Percentiles rank a stretch among this genome's conserved stretches.
Conservation (phyloP, 2,329 filamentous ascomycete species). For the Aspergillus terreus region DNA sequence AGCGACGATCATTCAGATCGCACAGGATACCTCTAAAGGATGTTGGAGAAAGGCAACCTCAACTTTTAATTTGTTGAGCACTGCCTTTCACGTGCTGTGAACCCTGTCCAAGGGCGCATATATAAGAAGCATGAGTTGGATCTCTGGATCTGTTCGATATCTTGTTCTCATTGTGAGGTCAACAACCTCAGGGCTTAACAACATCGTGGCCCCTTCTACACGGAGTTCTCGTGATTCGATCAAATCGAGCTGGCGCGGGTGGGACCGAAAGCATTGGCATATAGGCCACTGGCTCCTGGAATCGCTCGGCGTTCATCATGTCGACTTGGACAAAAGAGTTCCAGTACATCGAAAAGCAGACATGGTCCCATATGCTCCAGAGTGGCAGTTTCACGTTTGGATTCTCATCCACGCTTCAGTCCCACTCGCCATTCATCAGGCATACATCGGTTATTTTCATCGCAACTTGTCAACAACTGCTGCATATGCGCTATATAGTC, state of each 20-base stretch:
- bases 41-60: background rate
- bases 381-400: constrained; percentile 11
- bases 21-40: background rate
- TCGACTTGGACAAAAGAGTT: background rate
- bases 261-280: background rate
- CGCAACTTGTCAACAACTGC: constrained; percentile 5
- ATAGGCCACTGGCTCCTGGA: background rate
- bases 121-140: background rate
- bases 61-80: background rate
- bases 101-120: no score
- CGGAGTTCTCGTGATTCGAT: background rate
- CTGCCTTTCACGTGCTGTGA: no score
- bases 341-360: constrained; percentile 14
- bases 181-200: background rate
- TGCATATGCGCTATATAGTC: constrained; percentile 11
- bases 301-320: background rate
- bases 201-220: background rate
- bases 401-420: constrained; percentile 10
- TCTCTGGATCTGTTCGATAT: background rate
- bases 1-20: background rate
- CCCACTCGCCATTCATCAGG: constrained; percentile 13
- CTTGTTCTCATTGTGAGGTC: background rate
- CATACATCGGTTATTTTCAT: constrained; percentile 9
- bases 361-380: constrained; percentile 12
- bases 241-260: background rate